These are phyloP conservation scores for Neodidymelliopsis sp. DNA, from an alignment of 2,329 filamentous ascomycete genomes.

Conservation along the genomic window DNA sequence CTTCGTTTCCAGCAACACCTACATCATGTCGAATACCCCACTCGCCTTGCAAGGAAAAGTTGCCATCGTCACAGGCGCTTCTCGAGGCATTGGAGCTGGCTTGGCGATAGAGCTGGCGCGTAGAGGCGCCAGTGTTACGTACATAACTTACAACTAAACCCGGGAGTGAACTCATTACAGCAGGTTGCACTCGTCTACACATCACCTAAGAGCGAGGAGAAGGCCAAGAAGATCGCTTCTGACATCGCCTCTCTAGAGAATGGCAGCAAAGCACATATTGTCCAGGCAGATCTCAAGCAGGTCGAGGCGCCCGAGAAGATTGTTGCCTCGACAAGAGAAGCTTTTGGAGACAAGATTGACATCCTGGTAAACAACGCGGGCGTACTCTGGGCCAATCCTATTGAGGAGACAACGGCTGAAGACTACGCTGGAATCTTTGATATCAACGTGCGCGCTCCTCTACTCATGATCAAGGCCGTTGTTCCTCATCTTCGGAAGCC, in stretches of 20 bases:
- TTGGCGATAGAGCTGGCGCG: slow-evolving; percentile 58
- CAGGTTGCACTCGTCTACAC: slow-evolving; percentile 56
- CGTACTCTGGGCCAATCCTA: slow-evolving; percentile 34
- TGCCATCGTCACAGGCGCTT: slow-evolving; percentile 60
- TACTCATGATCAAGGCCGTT: slow-evolving; percentile 63
- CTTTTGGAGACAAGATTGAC: slow-evolving; percentile 52
- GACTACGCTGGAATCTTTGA: slow-evolving; percentile 64
- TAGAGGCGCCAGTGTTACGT: slow-evolving; percentile 58
- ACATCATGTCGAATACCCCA: slow-evolving; percentile 21
- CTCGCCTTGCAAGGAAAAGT: slow-evolving; percentile 44
- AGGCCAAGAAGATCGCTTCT: slow-evolving; percentile 44
- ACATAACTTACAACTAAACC: no score
- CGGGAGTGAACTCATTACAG: no score
- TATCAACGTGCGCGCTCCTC: slow-evolving; percentile 63
- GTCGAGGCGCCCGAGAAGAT: slow-evolving; percentile 47
- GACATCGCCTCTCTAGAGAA: slow-evolving; percentile 47
- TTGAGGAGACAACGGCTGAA: slow-evolving; percentile 50
- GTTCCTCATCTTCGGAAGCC: slow-evolving; percentile 59
- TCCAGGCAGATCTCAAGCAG: slow-evolving; percentile 52
- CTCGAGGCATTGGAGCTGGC: slow-evolving; percentile 59
- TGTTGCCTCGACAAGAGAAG: slow-evolving; percentile 44
- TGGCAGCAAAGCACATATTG: slow-evolving; percentile 45
- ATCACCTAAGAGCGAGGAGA: slow-evolving; percentile 48
- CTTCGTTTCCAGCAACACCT: no score
- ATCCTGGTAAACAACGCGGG: slow-evolving; percentile 56